A percentile compares a stretch with the other conserved stretches of the same genome.
These are phyloP conservation scores for Emericellopsis terricola DNA, from an alignment of 495 filamentous ascomycete genomes.

Conservation along the genomic window DNA sequence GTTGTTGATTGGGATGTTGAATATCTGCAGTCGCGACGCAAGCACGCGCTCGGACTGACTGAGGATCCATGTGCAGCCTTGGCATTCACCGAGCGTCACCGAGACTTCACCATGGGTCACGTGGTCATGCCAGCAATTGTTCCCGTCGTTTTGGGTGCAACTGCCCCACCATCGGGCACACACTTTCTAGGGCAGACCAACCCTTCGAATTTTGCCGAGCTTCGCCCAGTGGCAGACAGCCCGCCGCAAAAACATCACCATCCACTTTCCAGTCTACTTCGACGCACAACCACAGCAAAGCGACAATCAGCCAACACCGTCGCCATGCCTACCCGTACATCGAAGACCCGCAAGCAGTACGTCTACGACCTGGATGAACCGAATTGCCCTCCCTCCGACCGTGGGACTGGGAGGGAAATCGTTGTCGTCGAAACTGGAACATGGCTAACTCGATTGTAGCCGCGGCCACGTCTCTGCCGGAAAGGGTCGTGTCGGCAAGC, in stretches of 20 bases:
- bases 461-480: slow-evolving; percentile 91
- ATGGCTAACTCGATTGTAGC: slow-evolving; percentile 25
- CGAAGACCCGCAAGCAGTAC: slow-evolving; percentile 73
- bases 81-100: not conserved
- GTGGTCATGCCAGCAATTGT: too few relatives aligned
- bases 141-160: too few relatives aligned
- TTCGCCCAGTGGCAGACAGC: not conserved
- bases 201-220: slow-evolving; percentile 3
- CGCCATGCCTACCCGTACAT: slow-evolving; percentile 68
- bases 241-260: slow-evolving; percentile 3
- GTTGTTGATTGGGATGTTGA: too few relatives aligned
- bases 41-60: not conserved
- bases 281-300: slow-evolving; percentile 2
- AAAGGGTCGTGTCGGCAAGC: slow-evolving; percentile 83
- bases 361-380: slow-evolving; percentile 18
- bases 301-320: slow-evolving; percentile 7
- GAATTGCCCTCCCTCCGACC: not conserved
- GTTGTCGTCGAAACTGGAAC: too few relatives aligned
- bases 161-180: too few relatives aligned
- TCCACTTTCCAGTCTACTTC: slow-evolving; percentile 1
- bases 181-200: slow-evolving; percentile 4
- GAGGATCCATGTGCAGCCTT: not conserved
- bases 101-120: too few relatives aligned
- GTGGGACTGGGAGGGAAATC: not conserved
- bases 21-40: too few relatives aligned